phyloP scores from a whole-genome alignment of 2,329 filamentous ascomycete species.

The Periconia macrospinosa region DNA sequence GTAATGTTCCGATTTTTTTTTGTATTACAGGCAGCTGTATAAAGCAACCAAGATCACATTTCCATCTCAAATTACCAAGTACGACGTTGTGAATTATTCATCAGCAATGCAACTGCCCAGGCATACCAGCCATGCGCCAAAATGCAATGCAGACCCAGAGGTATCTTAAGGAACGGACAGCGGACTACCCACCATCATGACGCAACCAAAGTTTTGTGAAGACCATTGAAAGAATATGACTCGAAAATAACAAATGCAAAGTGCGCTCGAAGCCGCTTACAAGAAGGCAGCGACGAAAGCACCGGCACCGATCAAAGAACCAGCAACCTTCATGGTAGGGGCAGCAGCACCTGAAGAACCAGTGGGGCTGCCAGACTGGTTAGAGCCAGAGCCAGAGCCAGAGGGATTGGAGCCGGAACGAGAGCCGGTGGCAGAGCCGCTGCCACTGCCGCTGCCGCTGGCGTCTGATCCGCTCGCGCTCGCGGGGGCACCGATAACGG shows the following conservation, averaged over 20 bases:
- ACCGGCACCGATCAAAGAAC: constrained; percentile 37
- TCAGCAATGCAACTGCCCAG: constrained; percentile 6
- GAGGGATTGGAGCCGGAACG: background rate
- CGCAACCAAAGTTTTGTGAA: constrained; percentile 1
- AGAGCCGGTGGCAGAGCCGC: background rate
- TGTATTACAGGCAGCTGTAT: background rate
- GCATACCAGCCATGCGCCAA: constrained; percentile 21
- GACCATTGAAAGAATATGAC: constrained; percentile 11
- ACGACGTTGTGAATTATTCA: background rate
- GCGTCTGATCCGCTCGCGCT: constrained; percentile 7
- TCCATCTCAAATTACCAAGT: background rate
- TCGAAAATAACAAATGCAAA: constrained; percentile 8
- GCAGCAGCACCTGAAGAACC: constrained; percentile 25
- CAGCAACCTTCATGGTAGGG: constrained; percentile 34
- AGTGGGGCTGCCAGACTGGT: constrained; percentile 15
- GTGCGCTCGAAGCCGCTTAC: constrained; percentile 23
- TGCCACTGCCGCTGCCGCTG: constrained; percentile 9
- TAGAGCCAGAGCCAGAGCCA: constrained; percentile 9
- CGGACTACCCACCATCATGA: constrained; percentile 1
- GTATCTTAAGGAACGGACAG: constrained; percentile 35
- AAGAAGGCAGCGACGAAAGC: constrained; percentile 42
- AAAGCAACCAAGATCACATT: background rate
- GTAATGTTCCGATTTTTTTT: background rate
- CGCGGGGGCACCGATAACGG: constrained; percentile 18
- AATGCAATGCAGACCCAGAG: constrained; percentile 29